Evolutionary conservation across 2,329 filamentous ascomycete genomes (phyloP).

Genomic region (Stachybotrys echinatus): DNA sequence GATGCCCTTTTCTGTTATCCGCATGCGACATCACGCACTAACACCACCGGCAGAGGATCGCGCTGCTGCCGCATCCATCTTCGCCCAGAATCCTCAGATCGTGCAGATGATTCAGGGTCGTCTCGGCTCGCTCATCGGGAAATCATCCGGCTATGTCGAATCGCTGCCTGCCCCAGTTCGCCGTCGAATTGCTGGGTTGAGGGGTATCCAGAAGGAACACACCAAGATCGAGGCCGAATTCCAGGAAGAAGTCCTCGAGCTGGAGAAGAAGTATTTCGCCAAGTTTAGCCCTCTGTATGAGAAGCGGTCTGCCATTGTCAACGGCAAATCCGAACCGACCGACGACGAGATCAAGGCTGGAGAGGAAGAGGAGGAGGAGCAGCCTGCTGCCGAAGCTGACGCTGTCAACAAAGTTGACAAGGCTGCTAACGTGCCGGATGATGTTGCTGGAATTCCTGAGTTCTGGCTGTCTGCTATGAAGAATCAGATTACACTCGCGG

Average conservation of each 20-base stretch:
- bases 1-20: no score
- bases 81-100: slow-evolving; percentile 90
- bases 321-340: slow-evolving; percentile 78
- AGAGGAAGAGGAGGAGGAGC: slow-evolving; percentile 71
- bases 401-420: slow-evolving; percentile 51
- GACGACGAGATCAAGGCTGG: slow-evolving; percentile 83
- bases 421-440: slow-evolving; percentile 50
- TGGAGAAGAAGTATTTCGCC: slow-evolving; percentile 99
- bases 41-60: slow-evolving; percentile 31
- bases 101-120: slow-evolving; percentile 98
- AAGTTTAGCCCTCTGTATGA: slow-evolving; percentile 98
- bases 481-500: slow-evolving; percentile 93
- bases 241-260: slow-evolving; percentile 94
- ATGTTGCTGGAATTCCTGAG: slow-evolving; percentile 81
- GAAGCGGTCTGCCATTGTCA: slow-evolving; percentile 90
- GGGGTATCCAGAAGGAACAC: slow-evolving; percentile 98
- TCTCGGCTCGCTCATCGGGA: slow-evolving; percentile 86
- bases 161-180: slow-evolving; percentile 85
- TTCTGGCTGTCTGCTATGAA: slow-evolving; percentile 99
- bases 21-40: no score
- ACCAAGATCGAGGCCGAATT: slow-evolving; percentile 97
- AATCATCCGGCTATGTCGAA: slow-evolving; percentile 97
- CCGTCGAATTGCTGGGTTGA: slow-evolving; percentile 88
- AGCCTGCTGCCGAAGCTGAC: slow-evolving; percentile 60
- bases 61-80: slow-evolving; percentile 81